Conservation (phyloP, 768 basidiomycete genomes). For the Lenzites betulinus region DNA sequence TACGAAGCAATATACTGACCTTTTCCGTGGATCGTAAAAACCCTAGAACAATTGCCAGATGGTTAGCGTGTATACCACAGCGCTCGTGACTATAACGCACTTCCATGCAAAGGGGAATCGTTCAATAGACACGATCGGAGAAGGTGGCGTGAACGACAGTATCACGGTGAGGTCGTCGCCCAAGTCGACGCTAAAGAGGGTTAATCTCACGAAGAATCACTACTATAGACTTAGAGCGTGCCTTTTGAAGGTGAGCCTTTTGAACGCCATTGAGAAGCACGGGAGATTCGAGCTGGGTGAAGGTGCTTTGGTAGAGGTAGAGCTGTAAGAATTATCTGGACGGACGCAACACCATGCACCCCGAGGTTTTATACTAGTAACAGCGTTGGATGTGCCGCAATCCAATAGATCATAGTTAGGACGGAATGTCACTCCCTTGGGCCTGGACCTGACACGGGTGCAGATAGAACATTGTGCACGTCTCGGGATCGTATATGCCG, state of each 20-base stretch:
- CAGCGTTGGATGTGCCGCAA: too few relatives aligned
- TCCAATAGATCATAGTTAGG: too few relatives aligned
- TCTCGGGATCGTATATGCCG: too few relatives aligned
- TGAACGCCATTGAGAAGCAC: conserved; percentile 1
- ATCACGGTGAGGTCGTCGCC: conserved; percentile 14
- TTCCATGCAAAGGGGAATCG: conserved; percentile 15
- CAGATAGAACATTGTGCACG: too few relatives aligned
- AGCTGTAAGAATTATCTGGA: too few relatives aligned
- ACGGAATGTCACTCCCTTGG: too few relatives aligned
- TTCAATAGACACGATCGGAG: not conserved
- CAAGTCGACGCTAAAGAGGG: conserved; percentile 1
- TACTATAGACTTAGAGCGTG: not conserved
- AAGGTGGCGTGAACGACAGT: conserved; percentile 10
- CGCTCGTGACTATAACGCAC: not conserved
- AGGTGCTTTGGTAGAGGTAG: not conserved
- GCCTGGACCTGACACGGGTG: too few relatives aligned
- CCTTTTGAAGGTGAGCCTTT: conserved; percentile 10
- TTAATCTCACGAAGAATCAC: not conserved
- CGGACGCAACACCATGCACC: too few relatives aligned
- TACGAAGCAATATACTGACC: not conserved
- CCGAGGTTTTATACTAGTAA: too few relatives aligned
- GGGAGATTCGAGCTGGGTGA: not conserved
- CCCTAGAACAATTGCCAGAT: not conserved
- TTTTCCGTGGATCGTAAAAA: not conserved
- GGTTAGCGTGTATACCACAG: not conserved